Percentiles rank a stretch among this genome's conserved stretches.
These are phyloP conservation scores for Prunus mume DNA, from an alignment of 306 rosid species.

Conservation along the genomic window DNA sequence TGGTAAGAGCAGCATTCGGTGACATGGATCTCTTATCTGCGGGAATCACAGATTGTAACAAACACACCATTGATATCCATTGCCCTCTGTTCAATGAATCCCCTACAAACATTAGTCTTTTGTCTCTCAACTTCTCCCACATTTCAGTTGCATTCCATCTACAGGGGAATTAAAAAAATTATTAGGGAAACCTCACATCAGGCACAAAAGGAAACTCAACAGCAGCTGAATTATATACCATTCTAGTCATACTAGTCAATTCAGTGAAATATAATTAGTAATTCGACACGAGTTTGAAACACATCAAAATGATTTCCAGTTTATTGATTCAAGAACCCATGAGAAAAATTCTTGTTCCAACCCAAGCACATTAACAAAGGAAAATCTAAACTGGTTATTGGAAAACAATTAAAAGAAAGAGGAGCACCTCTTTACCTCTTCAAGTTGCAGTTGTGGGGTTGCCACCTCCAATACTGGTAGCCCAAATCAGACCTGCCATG, in stretches of 20 bases:
- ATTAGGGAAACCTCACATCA: conserved; percentile 15
- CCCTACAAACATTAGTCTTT: conserved; percentile 97
- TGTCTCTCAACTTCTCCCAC: conserved; percentile 93
- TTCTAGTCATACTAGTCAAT: background rate
- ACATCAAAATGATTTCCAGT: background rate
- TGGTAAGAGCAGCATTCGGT: conserved; percentile 89
- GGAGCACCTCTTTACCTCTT: conserved; percentile 74
- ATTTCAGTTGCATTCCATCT: conserved; percentile 75
- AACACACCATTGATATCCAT: conserved; percentile 94
- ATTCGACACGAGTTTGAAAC: background rate
- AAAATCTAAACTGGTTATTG: background rate
- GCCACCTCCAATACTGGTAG: conserved; percentile 92
- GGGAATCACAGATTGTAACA: conserved; percentile 88
- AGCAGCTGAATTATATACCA: background rate
- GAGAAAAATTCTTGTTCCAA: conserved; percentile 1
- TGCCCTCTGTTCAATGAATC: conserved; percentile 97
- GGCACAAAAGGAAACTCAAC: background rate
- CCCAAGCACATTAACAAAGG: background rate
- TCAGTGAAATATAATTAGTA: background rate
- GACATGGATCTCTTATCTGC: conserved; percentile 81
- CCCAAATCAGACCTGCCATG: conserved; percentile 89
- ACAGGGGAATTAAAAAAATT: conserved; percentile 9
- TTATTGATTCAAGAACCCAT: background rate
- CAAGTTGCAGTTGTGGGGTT: conserved; percentile 89
- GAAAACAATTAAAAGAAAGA: conserved; percentile 11